Base-by-base conservation (phyloP, 805 yeast species). In the Barnettozyma sucrosica region DNA sequence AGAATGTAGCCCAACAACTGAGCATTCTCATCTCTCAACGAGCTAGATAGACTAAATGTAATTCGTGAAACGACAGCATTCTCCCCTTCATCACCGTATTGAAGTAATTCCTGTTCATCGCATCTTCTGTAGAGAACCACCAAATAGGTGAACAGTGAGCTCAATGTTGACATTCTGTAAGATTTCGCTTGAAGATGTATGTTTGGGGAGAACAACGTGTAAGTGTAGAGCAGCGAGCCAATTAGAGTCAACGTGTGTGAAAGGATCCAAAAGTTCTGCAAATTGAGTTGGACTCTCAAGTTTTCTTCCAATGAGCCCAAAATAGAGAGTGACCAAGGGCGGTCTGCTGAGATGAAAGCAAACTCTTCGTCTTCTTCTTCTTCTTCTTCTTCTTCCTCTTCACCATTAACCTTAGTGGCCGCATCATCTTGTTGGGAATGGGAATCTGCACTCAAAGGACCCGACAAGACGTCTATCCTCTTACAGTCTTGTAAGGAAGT, bases 1-100 rank as follows among this genome's bases (percentile, higher is more conserved):
- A 59, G 51, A 1, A 71, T 56, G 54, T 64, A 68, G 0, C 65
- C 64, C 36, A 71, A 56, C 40, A 71, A 48, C 36, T 68, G 73
- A 0, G 70, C 62, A 48, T 71, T 69, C 46, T 71, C 75, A n/a
- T 73, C 66, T 52, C 63, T 68, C 41, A 71, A 53, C 5, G 67
- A 56, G 41, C 66, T 68, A 8, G 73, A 62, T 18, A 70, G 51
- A 11, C 64, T 59, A 26, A 66, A 53, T 4, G 30, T 36, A 37
- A 26, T 50, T 8, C 52, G 44, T 37, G 44, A 49, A 3, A 51
- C 43, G 13, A 46, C 23, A 20, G 53, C 50, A 36, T 49, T 54
- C 20, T 52, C 51, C 4, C 40, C 20, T 16, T 46, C 47, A 14
- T 45, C 48, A 8, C 52, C 57, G 25, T 44, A 20, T 16, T 42